Evolutionary conservation across 768 basidiomycete species (phyloP), one percentile per base, ranked within the genome.

Genomic region (Phylloporus scabripes): DNA sequence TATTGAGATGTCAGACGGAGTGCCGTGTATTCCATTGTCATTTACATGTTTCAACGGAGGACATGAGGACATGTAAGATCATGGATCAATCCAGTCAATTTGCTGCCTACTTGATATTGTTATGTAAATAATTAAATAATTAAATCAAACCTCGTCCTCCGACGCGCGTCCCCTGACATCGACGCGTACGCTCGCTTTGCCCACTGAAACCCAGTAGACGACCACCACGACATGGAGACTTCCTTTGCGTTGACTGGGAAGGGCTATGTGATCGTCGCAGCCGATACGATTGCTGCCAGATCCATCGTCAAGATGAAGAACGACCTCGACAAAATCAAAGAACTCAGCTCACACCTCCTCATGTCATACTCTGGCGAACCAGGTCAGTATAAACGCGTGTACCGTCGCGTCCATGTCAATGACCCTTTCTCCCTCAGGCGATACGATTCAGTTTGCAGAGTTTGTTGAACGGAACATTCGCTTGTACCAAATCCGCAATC

Each of bases 231-330:
- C 50, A 94, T 96, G 92, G 92, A 96, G 64, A 87, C 83, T 45
- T 91, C 90, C 15, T 93, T 97, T 66, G 92, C 87, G 32, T 64
- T 97, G 47, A 88, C 81, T 34, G 94, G 94, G 43, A 95, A 96
- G 66, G 94, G 84, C 61, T 99, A 92, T 70, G 86, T 92, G 48
- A 80, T 99, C 54, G 72, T 99, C 59, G 92, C 94, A 2, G 83
- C 93, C 9, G 95, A 98, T 70, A 92, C 86, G 7, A 89, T 84
- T 12, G 82, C 92, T 7, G 82, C 86, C 4, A 79, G 91, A 58
- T 96, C 92, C 28, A 91, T 99, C 70, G 85, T 98, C 65, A 95
- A 93, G 73, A 96, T 98, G 92, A 96, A 98, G 74, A 66, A 77
- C 32, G 92, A 96, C 70, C 89, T 91, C 72, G 94, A 98, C 77